Base-by-base conservation (phyloP, 2,329 filamentous ascomycete species). In the Cercospora citrullina region DNA sequence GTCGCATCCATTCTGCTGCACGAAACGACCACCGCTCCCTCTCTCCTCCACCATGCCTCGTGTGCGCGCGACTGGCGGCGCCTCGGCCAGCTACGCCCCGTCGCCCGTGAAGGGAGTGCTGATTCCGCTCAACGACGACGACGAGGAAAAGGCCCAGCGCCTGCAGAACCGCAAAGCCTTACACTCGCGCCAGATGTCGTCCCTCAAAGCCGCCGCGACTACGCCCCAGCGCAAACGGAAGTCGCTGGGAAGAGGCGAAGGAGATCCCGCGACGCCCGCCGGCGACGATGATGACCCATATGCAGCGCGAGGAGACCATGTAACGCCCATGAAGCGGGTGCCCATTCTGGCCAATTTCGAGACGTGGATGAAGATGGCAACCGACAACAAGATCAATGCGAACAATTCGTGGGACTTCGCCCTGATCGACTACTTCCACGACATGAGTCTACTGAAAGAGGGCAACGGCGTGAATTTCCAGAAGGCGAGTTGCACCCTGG, bases 311-410 rank as follows among this genome's bases (percentile, higher is more conserved):
- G 91, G 91, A 33, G 88, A 85, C 71, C 92, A 91, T 42, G 91
- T 96, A 64, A 97, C 95, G 68, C 95, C 94, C 64, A 94, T 96
- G 90, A 97, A 97, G 85, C 91, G 94, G 69, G 92, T 97, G 30
- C 95, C 95, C 1, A 91, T 99, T 74, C 84, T 99, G 64, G 95
- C 95, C 76, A 99, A 99, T 81, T 99, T 98, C 75, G 95, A 99
- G 80, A 95, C 99, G 79, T 98, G 94, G 95, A 98, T 99, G 93
- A 99, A 98, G 85, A 96, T 99, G 93, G 95, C 95, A 2, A 98
- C 95, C 16, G 95, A 99, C 83, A 99, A 99, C 76, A 85, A 85
- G 79, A 99, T 99, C 85, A 99, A 98, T 79, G 94, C 95, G 60
- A 89, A 91, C 68, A 99, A 99, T 80, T 97, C 94, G 31, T 99